These are phyloP conservation scores for Carex littledalei DNA, from an alignment of 176 grass and related monocot species.

Conservation along the genomic window DNA sequence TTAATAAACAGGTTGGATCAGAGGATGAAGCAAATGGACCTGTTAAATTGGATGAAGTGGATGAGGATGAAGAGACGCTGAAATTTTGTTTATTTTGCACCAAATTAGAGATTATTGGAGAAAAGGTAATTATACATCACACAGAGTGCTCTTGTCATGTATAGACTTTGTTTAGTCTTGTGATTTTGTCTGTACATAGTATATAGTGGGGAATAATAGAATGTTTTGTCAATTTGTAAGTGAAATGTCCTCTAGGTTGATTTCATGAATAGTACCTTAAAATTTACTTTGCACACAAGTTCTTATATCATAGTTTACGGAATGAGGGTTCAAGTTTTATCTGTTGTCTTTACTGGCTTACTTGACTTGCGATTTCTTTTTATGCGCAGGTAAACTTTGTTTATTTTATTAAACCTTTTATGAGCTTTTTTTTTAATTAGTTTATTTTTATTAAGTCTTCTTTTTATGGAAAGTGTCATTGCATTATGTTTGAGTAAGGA, in stretches of 20 bases:
- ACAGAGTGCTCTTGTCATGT: conserved; percentile 35
- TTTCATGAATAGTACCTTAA: background rate
- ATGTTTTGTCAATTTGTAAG: background rate
- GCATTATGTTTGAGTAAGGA: background rate
- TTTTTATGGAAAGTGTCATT: background rate
- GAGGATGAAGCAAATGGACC: conserved; percentile 1
- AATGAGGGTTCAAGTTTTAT: background rate
- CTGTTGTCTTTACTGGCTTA: background rate
- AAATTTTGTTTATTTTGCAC: conserved; percentile 50
- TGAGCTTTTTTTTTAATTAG: background rate
- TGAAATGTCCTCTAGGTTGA: background rate
- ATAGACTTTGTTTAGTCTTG: background rate
- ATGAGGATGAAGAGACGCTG: conserved; percentile 28
- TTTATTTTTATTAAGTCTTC: background rate
- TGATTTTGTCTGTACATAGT: conserved; percentile 13
- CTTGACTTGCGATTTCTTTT: background rate
- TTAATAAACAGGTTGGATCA: conserved; percentile 20
- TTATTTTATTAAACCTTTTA: background rate
- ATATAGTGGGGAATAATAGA: background rate
- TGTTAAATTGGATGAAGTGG: background rate
- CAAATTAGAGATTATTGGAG: conserved; percentile 17
- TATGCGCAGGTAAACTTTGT: too few species aligned
- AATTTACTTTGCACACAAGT: background rate
- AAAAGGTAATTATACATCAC: conserved; percentile 23
- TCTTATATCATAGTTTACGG: background rate